These are phyloP conservation scores for Penicillium verhagenii DNA, from an alignment of 495 filamentous ascomycete genomes.

Conservation along the genomic window DNA sequence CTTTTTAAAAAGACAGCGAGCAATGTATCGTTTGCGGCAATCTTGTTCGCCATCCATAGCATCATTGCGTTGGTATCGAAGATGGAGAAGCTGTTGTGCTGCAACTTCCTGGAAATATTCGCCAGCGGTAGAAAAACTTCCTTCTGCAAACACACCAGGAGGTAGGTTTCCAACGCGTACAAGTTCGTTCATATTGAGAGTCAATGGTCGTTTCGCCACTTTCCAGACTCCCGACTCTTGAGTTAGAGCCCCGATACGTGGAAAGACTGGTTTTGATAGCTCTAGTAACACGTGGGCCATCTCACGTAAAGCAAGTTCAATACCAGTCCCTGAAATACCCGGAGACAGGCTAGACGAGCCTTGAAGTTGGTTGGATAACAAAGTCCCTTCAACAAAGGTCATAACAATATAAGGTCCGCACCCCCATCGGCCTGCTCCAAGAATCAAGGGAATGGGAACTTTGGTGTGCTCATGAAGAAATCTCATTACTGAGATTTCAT, in stretches of 20 bases:
- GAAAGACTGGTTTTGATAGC: conserved; percentile 29
- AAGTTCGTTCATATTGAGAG: conserved; percentile 21
- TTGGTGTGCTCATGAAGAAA: conserved; percentile 26
- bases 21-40: conserved; percentile 38
- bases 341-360: conserved; percentile 21
- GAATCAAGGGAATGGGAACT: conserved; percentile 32
- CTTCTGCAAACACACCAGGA: conserved; percentile 6
- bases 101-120: conserved; percentile 40
- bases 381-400: conserved; percentile 30
- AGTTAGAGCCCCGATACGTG: conserved; percentile 29
- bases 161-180: conserved; percentile 13
- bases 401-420: conserved; percentile 46
- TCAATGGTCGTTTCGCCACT: conserved; percentile 15
- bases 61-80: conserved; percentile 42
- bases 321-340: conserved; percentile 20
- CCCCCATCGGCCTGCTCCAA: conserved; percentile 15
- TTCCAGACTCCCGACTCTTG: conserved; percentile 6
- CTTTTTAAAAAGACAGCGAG: conserved; percentile 34
- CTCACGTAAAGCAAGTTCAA: conserved; percentile 27
- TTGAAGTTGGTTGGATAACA: conserved; percentile 6
- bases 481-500: conserved; percentile 33
- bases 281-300: conserved; percentile 32
- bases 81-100: conserved; percentile 39
- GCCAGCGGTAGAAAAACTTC: conserved; percentile 22
- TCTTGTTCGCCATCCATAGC: conserved; percentile 32